Conservation (phyloP, 1,139 yeast genomes). For the Saccharomyces uvarum region DNA sequence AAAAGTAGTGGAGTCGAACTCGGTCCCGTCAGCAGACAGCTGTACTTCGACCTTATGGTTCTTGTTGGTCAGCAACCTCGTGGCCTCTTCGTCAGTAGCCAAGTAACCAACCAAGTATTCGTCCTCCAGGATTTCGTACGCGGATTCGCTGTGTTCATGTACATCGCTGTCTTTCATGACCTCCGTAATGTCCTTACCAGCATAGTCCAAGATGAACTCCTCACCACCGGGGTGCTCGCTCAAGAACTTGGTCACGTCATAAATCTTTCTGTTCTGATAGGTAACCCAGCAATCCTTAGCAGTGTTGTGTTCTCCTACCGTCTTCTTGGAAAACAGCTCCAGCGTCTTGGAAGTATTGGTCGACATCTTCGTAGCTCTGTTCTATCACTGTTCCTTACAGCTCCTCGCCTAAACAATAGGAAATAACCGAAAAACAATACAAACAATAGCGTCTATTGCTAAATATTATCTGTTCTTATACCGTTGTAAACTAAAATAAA, state of each 20-base stretch:
- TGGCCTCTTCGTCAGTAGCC: conserved; percentile 57
- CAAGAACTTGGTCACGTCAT: conserved; percentile 70
- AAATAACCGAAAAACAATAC: neutral
- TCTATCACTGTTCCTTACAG: neutral
- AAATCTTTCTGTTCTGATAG: conserved; percentile 65
- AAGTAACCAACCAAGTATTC: conserved; percentile 53
- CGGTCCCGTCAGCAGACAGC: conserved; percentile 24
- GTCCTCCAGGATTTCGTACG: conserved; percentile 85
- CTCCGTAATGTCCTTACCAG: conserved; percentile 76
- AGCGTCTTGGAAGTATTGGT: conserved; percentile 27
- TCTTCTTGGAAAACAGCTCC: conserved; percentile 38
- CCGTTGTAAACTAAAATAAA: neutral
- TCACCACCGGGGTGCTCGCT: conserved; percentile 87
- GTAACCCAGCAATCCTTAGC: conserved; percentile 69
- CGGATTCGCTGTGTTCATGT: conserved; percentile 77
- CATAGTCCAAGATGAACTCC: conserved; percentile 50
- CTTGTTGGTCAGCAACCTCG: conserved; percentile 40
- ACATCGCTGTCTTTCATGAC: conserved; percentile 62
- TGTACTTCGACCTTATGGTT: conserved; percentile 37
- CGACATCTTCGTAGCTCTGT: conserved; percentile 6
- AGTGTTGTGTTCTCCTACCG: conserved; percentile 45
- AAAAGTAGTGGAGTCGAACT: conserved; percentile 45
- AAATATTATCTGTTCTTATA: neutral
- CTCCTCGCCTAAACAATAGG: neutral
- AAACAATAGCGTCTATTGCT: neutral